Evolutionary conservation across 805 yeast species (phyloP).

Genomic region (Metschnikowia cerradonensis): DNA sequence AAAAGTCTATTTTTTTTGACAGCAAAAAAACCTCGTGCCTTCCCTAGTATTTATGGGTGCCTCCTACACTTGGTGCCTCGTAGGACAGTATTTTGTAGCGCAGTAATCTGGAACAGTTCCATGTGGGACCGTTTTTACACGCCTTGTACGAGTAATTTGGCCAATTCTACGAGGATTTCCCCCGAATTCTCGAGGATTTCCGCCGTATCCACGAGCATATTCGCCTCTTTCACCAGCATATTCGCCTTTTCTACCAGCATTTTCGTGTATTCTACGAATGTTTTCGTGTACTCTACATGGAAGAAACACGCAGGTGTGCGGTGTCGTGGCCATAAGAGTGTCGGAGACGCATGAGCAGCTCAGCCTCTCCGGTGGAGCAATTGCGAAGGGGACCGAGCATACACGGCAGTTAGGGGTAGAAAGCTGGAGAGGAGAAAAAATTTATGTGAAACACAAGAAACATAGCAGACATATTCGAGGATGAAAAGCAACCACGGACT

Average conservation of each 20-base stretch:
- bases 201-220: too few species aligned
- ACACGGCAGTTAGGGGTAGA: background rate
- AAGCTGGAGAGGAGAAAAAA: background rate
- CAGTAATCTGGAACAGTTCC: too few species aligned
- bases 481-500: background rate
- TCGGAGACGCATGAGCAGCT: background rate
- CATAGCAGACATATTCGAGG: background rate
- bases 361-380: background rate
- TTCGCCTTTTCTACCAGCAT: background rate
- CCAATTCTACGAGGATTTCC: too few species aligned
- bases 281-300: background rate
- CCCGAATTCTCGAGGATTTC: too few species aligned
- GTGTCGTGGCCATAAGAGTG: background rate
- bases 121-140: too few species aligned
- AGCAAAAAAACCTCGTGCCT: too few species aligned
- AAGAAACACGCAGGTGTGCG: background rate
- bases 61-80: too few species aligned
- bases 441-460: background rate
- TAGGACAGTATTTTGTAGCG: too few species aligned
- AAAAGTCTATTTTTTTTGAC: too few species aligned
- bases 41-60: too few species aligned
- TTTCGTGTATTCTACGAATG: background rate
- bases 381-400: background rate
- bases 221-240: background rate
- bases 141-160: too few species aligned